Conservation (phyloP, 139 green algal species). For the Gonium pectorale region DNA sequence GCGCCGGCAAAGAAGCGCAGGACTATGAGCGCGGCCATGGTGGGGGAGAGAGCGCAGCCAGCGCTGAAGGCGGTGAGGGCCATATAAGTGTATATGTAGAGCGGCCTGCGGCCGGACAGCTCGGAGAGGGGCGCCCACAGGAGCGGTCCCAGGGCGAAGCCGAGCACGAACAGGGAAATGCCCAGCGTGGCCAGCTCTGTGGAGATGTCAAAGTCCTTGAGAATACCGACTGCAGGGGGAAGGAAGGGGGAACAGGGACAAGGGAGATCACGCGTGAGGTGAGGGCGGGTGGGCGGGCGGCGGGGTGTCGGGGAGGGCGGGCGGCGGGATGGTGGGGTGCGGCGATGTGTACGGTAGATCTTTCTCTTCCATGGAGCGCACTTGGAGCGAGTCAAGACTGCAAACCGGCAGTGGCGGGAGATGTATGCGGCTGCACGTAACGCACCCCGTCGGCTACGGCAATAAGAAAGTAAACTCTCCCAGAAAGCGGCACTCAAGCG, state of each 20-base stretch:
- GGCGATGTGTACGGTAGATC: no score
- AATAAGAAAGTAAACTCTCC: no score
- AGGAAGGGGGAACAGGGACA: no score
- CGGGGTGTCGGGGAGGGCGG: not conserved
- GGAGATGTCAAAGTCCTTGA: not conserved
- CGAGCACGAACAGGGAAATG: conserved; percentile 27
- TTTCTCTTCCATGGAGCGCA: no score
- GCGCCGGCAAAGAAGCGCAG: conserved; percentile 40
- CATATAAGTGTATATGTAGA: conserved; percentile 9
- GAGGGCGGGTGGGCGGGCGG: no score
- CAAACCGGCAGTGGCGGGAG: no score
- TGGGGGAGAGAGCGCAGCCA: conserved; percentile 1
- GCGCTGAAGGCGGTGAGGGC: conserved; percentile 10
- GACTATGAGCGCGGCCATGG: conserved; percentile 14
- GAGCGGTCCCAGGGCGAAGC: conserved; percentile 21
- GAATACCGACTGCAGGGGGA: not conserved
- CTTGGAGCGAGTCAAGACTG: no score
- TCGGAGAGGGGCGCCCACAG: conserved; percentile 35
- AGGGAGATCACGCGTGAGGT: no score
- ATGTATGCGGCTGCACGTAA: no score
- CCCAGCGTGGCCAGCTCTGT: not conserved
- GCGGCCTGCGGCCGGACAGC: conserved; percentile 1
- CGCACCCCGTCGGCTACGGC: no score
- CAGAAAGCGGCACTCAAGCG: no score
- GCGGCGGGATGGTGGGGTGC: no score